These are phyloP conservation scores for Claviceps maximensis DNA, from an alignment of 2,329 filamentous ascomycete genomes.

Conservation along the genomic window DNA sequence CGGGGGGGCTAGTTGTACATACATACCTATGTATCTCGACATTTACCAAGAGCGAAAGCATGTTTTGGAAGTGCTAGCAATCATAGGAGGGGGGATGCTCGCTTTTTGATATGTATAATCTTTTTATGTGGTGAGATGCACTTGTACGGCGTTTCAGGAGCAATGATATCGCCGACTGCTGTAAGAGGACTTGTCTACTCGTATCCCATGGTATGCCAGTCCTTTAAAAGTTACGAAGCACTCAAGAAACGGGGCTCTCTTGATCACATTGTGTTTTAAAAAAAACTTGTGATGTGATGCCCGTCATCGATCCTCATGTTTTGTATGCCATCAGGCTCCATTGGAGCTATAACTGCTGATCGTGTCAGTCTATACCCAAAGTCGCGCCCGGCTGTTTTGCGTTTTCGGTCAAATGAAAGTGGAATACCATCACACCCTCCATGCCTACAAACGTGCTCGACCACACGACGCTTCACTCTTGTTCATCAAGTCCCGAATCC, in stretches of 20 bases:
- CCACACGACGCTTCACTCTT: no score
- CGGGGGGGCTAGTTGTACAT: not conserved
- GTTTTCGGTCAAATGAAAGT: no score
- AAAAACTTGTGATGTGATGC: no score
- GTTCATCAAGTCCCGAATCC: no score
- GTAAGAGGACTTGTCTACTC: not conserved
- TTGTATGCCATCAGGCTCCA: no score
- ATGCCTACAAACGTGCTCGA: no score
- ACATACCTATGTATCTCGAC: not conserved
- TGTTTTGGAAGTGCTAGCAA: not conserved
- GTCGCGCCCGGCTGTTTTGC: no score
- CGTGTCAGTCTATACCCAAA: no score
- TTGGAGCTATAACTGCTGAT: no score
- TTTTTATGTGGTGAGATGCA: not conserved
- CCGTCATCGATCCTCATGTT: no score
- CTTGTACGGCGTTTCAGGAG: slow-evolving; percentile 3
- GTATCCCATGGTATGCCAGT: not conserved
- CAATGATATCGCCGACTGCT: slow-evolving; percentile 2
- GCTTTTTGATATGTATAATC: not conserved
- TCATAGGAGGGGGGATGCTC: not conserved
- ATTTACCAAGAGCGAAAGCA: not conserved
- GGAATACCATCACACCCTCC: no score
- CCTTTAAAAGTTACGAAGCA: not conserved
- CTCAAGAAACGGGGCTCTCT: not conserved
- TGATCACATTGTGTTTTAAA: no score